Evolutionary conservation across 1,284 basidiomycete species (phyloP).

Genomic region (Cryptococcus sp.): DNA sequence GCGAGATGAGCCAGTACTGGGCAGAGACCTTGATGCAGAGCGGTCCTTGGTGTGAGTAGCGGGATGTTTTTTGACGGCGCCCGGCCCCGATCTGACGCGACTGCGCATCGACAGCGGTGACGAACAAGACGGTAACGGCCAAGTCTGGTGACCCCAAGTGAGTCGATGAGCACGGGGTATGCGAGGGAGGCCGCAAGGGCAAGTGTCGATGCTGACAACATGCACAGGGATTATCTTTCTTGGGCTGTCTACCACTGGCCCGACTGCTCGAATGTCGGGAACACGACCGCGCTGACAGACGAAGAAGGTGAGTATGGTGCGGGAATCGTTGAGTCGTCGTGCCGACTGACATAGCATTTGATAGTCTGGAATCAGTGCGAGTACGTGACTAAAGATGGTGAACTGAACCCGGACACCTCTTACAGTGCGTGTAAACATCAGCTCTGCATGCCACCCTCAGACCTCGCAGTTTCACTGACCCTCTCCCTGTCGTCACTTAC

Average conservation of each 20-base stretch:
- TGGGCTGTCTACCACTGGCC: slow-evolving; percentile 16
- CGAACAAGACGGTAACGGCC: neutral
- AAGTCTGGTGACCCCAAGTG: neutral
- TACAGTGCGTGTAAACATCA: neutral
- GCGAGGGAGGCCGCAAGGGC: neutral
- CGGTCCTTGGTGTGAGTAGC: neutral
- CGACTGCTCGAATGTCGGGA: slow-evolving; percentile 19
- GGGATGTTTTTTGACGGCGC: neutral
- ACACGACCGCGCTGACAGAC: slow-evolving; percentile 20
- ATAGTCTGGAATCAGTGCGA: slow-evolving; percentile 58
- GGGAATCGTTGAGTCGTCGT: neutral
- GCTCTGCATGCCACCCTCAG: no score
- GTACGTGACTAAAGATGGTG: slow-evolving; percentile 59
- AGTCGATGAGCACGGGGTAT: neutral
- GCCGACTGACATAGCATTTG: slow-evolving; percentile 2
- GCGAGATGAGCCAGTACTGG: neutral
- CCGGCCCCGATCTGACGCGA: neutral
- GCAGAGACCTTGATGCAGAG: neutral
- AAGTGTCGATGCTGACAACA: neutral
- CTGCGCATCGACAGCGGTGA: neutral
- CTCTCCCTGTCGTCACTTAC: neutral
- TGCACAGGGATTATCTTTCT: neutral
- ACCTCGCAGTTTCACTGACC: no score
- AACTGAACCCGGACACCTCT: slow-evolving; percentile 60
- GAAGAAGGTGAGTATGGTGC: slow-evolving; percentile 14